phyloP scores from a whole-genome alignment of 1,284 basidiomycete species.

The Cryptococcus neoformans region DNA sequence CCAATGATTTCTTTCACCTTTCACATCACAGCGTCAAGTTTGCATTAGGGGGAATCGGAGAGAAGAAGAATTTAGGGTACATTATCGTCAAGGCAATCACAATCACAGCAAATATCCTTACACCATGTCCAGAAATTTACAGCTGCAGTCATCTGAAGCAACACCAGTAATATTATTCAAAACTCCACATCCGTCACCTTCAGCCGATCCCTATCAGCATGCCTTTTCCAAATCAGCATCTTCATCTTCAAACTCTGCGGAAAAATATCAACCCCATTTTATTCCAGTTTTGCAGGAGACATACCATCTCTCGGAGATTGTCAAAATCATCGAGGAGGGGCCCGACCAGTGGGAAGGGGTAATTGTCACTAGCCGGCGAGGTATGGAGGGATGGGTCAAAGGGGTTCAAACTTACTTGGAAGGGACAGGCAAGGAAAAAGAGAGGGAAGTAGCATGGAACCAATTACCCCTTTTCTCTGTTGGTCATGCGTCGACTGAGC shows the following conservation, averaged over 20 bases:
- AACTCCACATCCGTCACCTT: constrained; percentile 7
- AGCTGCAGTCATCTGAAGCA: neutral
- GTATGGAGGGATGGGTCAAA: constrained; percentile 13
- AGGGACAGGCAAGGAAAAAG: neutral
- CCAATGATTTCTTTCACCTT: too few relatives aligned
- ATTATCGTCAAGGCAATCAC: too few relatives aligned
- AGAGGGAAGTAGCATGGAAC: constrained; percentile 5
- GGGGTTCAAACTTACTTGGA: constrained; percentile 5
- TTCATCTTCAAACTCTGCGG: neutral
- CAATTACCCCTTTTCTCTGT: constrained; percentile 12
- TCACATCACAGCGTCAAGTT: too few relatives aligned
- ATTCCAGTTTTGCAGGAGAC: constrained; percentile 11
- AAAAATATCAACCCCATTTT: constrained; percentile 4
- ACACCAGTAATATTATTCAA: constrained; percentile 18
- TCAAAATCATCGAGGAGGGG: neutral
- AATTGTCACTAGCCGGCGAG: constrained; percentile 11
- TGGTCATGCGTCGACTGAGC: constrained; percentile 8
- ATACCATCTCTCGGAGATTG: constrained; percentile 1
- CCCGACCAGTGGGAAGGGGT: constrained; percentile 8
- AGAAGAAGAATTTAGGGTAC: too few relatives aligned
- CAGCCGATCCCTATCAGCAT: neutral
- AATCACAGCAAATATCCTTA: too few relatives aligned
- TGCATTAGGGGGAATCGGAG: too few relatives aligned
- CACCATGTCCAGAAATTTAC: too few relatives aligned
- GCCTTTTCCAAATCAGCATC: neutral